Base-by-base conservation (phyloP, 805 yeast genomes). In the Metschnikowia vanudenii region DNA sequence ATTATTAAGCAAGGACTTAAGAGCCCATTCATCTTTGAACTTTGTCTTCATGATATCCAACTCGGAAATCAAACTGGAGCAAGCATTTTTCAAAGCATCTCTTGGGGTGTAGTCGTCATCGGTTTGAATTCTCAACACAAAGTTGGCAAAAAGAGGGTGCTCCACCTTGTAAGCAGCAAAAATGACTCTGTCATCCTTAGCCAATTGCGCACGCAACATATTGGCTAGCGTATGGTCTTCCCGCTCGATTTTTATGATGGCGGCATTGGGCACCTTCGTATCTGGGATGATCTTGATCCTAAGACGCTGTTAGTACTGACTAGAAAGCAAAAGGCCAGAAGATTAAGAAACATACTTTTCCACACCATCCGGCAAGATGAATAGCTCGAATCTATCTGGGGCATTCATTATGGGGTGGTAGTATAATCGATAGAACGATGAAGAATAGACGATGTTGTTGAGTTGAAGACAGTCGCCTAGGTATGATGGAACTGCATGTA, bases 161-260 rank as follows among this genome's bases (percentile, higher is more conserved):
- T 94, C 98, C 37, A 94, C 90, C 66, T 94, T 94, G 75, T 94
- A 94, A 30, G 98, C 99, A 37, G 96, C 98, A 65, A 91, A 94
- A 30, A 94, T 64, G n/a, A 94, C 99, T 55, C 84, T 82, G 41
- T 83, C 82, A 65, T 94, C 98, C 60, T 82, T 83, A 51, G 89
- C 76, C 46, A 94, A 79, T 63, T 92, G 96, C 24, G 91, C 83
- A 62, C 96, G 80, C 50, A 94, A 76, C 58, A 94, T 67, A 65
- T 94, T 94, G 22, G 96, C 99, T 49, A 94, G 75, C 3, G 99
- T 94, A 64, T 94, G 99, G 66, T 94, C 99, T 67, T 94, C 99
- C 63, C 96, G 85, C 67, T 94, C 98, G 57, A 94, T 89, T 52
- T 88, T 89, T 56, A 94, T 79, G 50, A 91, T 81, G 39, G 96